Evolutionary conservation across 2,329 filamentous ascomycete genomes (phyloP), one percentile per base, ranked within the genome.

Genomic region (Sporothrix schenckii): DNA sequence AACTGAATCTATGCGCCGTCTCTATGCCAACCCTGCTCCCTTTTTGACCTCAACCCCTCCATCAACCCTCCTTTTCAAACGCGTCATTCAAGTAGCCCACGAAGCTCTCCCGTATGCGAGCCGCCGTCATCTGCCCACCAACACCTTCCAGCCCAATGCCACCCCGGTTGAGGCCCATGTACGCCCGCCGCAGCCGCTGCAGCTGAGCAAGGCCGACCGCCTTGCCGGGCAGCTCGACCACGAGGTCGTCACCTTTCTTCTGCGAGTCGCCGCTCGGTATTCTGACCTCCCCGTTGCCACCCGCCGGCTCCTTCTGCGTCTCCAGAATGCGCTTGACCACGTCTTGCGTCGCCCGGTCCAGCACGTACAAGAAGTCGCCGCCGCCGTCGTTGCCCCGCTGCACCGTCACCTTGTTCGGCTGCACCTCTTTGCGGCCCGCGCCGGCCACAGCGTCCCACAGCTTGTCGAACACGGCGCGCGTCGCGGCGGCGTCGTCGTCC

Each of bases 331-430:
- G 84, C 75, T 88, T 87, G 68, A 95, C 85, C 41, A 96, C 87
- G 69, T 91, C 90, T 75, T 93, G 92, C 9, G 92, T 94, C 77
- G 89, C 89, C 73, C 88, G 88, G 79, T 96, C 92, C 30, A 96
- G 83, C 72, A 92, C 85, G 78, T 95, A 93, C 68, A 96, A 83
- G 78, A 93, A 94, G 77, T 94, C 91, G 77, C 89, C 78, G 81
- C 88, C 76, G 77, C 89, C 84, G 83, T 92, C 85, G 83, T 83
- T 81, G 70, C 86, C 83, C 34, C 87, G 81, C 77, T 87, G 83
- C 39, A 93, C 86, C 0, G 92, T 94, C 4, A 92, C 91, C 77
- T 89, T 86, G 78, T 96, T 94, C 0, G 92, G 91, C 75, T 85
- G 84, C 67, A 95, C 85, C 4, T 86, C 79, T 77, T 91, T 92